A percentile compares a stretch with the other conserved stretches of the same genome.
These are phyloP conservation scores for Boeremia lycopersici DNA, from an alignment of 2,329 filamentous ascomycete genomes.

Conservation along the genomic window DNA sequence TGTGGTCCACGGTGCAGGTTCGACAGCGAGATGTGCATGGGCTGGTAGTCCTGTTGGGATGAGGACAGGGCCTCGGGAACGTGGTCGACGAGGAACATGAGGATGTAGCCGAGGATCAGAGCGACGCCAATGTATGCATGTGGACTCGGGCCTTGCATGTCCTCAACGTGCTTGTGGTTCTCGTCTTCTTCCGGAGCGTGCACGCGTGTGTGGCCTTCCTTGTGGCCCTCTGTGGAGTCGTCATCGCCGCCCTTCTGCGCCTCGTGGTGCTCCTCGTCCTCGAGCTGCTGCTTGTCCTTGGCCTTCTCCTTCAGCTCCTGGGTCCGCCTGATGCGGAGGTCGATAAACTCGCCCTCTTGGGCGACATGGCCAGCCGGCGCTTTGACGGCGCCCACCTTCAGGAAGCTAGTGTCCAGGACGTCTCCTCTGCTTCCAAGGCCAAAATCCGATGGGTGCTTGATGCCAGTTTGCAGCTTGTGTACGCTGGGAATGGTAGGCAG, in stretches of 20 bases:
- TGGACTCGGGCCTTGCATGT: conserved; percentile 53
- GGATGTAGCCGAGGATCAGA: conserved; percentile 83
- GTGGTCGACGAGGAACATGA: conserved; percentile 93
- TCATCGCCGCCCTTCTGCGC: conserved; percentile 47
- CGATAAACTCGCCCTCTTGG: conserved; percentile 30
- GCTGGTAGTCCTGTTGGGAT: conserved; percentile 68
- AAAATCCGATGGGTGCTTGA: conserved; percentile 33
- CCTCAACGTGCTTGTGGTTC: conserved; percentile 51
- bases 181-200: conserved; percentile 42
- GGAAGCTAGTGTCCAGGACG: conserved; percentile 16
- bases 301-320: conserved; percentile 34
- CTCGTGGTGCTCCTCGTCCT: conserved; percentile 27
- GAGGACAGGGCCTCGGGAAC: conserved; percentile 41
- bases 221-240: conserved; percentile 46
- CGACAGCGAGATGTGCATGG: conserved; percentile 86
- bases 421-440: conserved; percentile 29
- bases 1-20: conserved; percentile 67
- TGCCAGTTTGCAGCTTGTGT: conserved; percentile 33
- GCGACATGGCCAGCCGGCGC: conserved; percentile 27
- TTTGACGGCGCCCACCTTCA: conserved; percentile 26
- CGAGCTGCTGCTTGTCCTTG: conserved; percentile 27
- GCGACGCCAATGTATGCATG: conserved; percentile 86
- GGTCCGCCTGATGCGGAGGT: conserved; percentile 26
- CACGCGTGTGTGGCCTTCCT: conserved; percentile 45
- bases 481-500: conserved; percentile 34